Conservation (phyloP, 495 filamentous ascomycete genomes). For the Tricharina praecox region DNA sequence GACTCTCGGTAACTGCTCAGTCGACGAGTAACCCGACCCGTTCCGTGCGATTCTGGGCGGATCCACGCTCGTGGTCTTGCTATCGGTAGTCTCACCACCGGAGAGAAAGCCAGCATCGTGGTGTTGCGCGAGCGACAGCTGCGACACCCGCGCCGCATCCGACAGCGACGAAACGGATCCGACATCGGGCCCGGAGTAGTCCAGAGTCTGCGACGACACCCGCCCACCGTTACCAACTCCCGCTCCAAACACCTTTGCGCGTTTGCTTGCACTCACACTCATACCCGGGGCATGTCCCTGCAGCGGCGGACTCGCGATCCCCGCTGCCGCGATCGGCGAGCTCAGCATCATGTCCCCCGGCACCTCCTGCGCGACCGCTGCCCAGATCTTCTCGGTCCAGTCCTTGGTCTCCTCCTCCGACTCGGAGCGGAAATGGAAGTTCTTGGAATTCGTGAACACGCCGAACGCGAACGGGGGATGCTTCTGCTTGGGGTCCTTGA, state of each 20-base stretch:
- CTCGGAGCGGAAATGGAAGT: conserved; percentile 70
- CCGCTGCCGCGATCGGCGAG: conserved; percentile 34
- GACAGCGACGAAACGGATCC: conserved; percentile 85
- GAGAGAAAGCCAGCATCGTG: conserved; percentile 10
- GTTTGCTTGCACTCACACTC: conserved; percentile 11
- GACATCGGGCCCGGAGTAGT: conserved; percentile 77
- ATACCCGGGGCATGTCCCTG: conserved; percentile 34
- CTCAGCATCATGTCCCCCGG: conserved; percentile 63
- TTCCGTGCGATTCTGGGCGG: conserved; percentile 20
- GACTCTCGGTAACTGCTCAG: conserved; percentile 41
- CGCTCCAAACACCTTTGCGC: conserved; percentile 28
- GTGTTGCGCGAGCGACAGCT: conserved; percentile 29
- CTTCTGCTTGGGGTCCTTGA: conserved; percentile 76
- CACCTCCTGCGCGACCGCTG: conserved; percentile 65
- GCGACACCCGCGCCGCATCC: conserved; percentile 39
- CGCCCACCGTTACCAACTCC: conserved; percentile 25
- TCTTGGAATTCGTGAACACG: conserved; percentile 78
- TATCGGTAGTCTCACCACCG: not conserved
- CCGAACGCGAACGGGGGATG: conserved; percentile 78
- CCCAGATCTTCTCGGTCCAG: conserved; percentile 72
- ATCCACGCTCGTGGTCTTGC: conserved; percentile 27
- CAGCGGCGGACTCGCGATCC: no score
- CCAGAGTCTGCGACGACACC: conserved; percentile 39
- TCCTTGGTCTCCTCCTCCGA: conserved; percentile 59
- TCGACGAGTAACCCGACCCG: conserved; percentile 23